Conservation (phyloP, 2,329 filamentous ascomycete species). For the Chaetomium olivaceum region DNA sequence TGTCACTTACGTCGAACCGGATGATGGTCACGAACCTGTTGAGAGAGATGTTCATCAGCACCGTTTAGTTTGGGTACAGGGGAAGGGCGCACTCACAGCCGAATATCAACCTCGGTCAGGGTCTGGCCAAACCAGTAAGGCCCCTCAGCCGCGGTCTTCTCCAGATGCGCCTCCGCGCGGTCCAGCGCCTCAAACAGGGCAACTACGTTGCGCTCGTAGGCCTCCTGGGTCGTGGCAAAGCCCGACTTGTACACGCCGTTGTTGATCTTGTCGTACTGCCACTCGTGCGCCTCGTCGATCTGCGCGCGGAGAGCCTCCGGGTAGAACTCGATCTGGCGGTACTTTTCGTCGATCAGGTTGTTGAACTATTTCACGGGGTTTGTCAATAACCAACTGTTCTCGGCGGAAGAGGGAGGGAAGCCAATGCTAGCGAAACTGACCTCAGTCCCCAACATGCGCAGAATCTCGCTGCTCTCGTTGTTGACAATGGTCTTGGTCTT, state of each 20-base stretch:
- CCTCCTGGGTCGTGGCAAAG: conserved; percentile 80
- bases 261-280: conserved; percentile 76
- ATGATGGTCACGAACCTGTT: conserved; percentile 66
- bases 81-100: conserved; percentile 53
- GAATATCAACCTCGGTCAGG: conserved; percentile 80
- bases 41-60: background rate
- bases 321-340: conserved; percentile 65
- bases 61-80: too few species aligned
- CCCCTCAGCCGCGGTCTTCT: conserved; percentile 41
- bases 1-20: conserved; percentile 63
- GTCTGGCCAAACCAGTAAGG: conserved; percentile 74
- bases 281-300: conserved; percentile 77
- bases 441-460: conserved; percentile 81
- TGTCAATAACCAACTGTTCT: background rate
- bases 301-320: conserved; percentile 61
- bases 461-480: conserved; percentile 91
- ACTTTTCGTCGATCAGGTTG: conserved; percentile 60
- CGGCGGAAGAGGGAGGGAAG: too few species aligned
- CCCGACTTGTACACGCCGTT: conserved; percentile 75
- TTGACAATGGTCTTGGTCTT: conserved; percentile 75
- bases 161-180: conserved; percentile 70
- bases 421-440: conserved; percentile 44
- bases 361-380: conserved; percentile 60
- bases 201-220: conserved; percentile 73
- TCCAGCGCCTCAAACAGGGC: conserved; percentile 77